phyloP scores from a whole-genome alignment of 1,284 basidiomycete species.

The Fomitopsis pinicola region DNA sequence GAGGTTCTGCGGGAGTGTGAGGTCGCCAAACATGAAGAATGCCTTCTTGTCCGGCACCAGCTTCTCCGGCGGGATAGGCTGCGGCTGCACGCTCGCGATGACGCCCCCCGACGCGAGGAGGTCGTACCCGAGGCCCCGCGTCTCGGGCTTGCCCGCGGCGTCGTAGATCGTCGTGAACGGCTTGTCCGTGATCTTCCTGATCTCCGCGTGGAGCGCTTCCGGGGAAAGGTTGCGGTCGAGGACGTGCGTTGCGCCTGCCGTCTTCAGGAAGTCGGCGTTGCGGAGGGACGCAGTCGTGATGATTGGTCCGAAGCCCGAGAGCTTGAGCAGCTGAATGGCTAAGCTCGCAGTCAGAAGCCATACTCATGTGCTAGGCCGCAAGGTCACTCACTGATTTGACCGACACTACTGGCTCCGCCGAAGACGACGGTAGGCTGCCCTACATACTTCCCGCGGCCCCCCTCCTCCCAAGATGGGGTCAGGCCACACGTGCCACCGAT shows the following conservation, averaged over 20 bases:
- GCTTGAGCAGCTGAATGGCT: constrained; percentile 31
- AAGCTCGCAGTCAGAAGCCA: neutral
- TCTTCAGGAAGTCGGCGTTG: constrained; percentile 28
- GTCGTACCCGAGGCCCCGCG: constrained; percentile 16
- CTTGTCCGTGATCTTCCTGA: constrained; percentile 14
- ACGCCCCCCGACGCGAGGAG: constrained; percentile 15
- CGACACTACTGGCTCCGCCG: constrained; percentile 31
- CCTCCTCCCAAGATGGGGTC: constrained; percentile 18
- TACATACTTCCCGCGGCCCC: constrained; percentile 25
- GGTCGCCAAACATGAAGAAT: neutral
- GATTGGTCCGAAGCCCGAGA: constrained; percentile 32
- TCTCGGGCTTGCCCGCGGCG: constrained; percentile 19
- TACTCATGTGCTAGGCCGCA: neutral
- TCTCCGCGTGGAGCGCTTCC: constrained; percentile 12
- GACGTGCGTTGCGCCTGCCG: constrained; percentile 33
- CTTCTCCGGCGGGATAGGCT: neutral
- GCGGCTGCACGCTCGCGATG: neutral
- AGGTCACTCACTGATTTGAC: constrained; percentile 23
- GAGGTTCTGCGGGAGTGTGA: neutral
- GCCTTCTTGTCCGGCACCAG: constrained; percentile 2
- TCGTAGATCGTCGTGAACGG: constrained; percentile 24
- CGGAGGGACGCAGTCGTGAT: constrained; percentile 31
- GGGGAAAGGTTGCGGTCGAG: constrained; percentile 25
- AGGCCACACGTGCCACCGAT: constrained; percentile 8
- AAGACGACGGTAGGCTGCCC: constrained; percentile 29